These are phyloP conservation scores for Cyberlindnera nakhonratchasimensis DNA, from an alignment of 805 yeast species.

Conservation along the genomic window DNA sequence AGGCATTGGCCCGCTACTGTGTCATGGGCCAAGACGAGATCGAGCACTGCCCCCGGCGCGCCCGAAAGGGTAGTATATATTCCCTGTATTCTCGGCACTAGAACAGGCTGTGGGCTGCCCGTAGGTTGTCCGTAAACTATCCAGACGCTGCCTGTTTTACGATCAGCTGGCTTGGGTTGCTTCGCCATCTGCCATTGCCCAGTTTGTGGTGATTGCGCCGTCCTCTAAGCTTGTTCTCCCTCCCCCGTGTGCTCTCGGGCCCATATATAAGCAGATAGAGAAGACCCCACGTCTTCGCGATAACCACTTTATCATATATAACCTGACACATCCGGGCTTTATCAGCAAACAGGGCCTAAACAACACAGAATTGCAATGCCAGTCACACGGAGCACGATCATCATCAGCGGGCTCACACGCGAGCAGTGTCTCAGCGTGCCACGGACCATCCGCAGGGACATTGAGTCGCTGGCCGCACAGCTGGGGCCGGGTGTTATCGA, in stretches of 20 bases:
- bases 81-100: too few relatives aligned
- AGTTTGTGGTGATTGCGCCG: too few relatives aligned
- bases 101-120: too few relatives aligned
- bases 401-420: conserved; percentile 23
- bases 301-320: neutral
- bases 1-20: too few relatives aligned
- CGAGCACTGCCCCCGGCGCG: too few relatives aligned
- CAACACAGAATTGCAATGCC: conserved; percentile 4
- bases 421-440: conserved; percentile 23
- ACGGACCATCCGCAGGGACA: conserved; percentile 14
- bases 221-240: neutral
- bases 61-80: too few relatives aligned
- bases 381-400: conserved; percentile 21
- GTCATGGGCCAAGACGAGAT: too few relatives aligned
- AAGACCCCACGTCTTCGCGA: conserved; percentile 2
- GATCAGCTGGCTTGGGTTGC: too few relatives aligned
- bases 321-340: neutral
- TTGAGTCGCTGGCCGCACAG: conserved; percentile 10
- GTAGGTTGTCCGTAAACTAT: too few relatives aligned
- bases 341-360: neutral
- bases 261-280: too few relatives aligned
- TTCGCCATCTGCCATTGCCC: too few relatives aligned
- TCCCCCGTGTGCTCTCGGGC: neutral
- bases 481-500: conserved; percentile 11
- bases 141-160: too few relatives aligned